phyloP scores from a whole-genome alignment of 108 stramenopile genomes.

The Cyclotella kingstonii region DNA sequence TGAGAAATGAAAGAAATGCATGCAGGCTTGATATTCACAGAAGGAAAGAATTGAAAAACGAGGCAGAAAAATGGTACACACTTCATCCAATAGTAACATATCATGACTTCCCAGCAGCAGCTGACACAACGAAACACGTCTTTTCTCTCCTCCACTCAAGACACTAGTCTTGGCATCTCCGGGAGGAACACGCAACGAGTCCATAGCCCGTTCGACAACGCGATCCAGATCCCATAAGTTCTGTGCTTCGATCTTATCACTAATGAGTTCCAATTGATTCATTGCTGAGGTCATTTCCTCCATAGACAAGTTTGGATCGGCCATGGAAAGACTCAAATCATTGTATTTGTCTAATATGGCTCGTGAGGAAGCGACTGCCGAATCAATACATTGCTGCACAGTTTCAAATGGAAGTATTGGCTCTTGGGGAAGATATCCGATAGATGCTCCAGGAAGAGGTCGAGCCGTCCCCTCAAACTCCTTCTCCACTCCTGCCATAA shows the following conservation, averaged over 20 bases:
- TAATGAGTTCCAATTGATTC: conserved; percentile 62
- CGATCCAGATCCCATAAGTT: conserved; percentile 89
- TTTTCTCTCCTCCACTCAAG: conserved; percentile 96
- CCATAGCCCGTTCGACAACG: conserved; percentile 74
- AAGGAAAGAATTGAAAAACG: too few species aligned
- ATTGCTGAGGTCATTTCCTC: conserved; percentile 69
- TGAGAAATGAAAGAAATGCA: conserved; percentile 15
- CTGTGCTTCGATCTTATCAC: conserved; percentile 81
- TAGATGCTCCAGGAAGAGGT: conserved; percentile 80
- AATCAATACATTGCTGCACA: conserved; percentile 82
- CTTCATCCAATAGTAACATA: conserved; percentile 89
- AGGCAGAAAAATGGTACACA: conserved; percentile 2
- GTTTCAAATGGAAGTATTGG: conserved; percentile 72
- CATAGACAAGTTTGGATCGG: conserved; percentile 73
- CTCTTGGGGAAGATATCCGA: conserved; percentile 89
- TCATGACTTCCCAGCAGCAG: conserved; percentile 87
- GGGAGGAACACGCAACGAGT: conserved; percentile 75
- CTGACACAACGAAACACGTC: conserved; percentile 89
- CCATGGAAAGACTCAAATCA: conserved; percentile 67
- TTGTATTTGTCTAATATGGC: conserved; percentile 79
- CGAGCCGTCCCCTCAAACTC: conserved; percentile 85
- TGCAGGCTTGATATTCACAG: conserved; percentile 34
- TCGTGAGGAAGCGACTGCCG: conserved; percentile 69
- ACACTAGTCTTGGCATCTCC: conserved; percentile 72
- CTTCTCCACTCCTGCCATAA: conserved; percentile 94